phyloP scores from a whole-genome alignment of 2,329 filamentous ascomycete species.

The Aureobasidium zeae region DNA sequence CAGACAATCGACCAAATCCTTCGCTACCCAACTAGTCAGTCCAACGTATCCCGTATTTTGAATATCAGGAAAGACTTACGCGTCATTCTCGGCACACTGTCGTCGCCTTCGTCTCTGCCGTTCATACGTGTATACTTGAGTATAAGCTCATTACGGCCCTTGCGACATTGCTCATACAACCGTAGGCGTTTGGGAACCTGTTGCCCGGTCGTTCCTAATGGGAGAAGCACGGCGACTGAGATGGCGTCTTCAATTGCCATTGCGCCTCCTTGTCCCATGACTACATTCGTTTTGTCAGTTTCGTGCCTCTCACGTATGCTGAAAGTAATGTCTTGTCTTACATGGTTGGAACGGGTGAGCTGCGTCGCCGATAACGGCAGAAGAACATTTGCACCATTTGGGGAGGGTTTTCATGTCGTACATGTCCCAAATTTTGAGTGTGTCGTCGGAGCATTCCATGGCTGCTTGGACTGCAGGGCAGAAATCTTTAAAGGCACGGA shows the following conservation, averaged over 20 bases:
- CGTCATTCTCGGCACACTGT: conserved; percentile 6
- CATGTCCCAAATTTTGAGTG: conserved; percentile 13
- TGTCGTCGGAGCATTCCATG: conserved; percentile 11
- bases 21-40: background rate
- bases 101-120: conserved; percentile 8
- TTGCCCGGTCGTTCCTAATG: background rate
- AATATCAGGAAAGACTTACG: background rate
- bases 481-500: conserved; percentile 7
- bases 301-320: too few species aligned
- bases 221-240: conserved; percentile 5
- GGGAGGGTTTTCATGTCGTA: conserved; percentile 13
- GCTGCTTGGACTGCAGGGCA: conserved; percentile 6
- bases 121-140: conserved; percentile 14
- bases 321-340: background rate
- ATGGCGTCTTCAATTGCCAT: conserved; percentile 14
- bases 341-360: conserved; percentile 15
- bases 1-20: conserved; percentile 10
- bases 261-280: conserved; percentile 13
- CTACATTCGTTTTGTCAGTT: conserved; percentile 2
- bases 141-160: conserved; percentile 2
- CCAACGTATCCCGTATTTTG: background rate
- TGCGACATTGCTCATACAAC: conserved; percentile 12
- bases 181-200: conserved; percentile 8
- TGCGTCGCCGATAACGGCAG: conserved; percentile 10
- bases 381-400: conserved; percentile 8